A percentile compares a stretch with the other conserved stretches of the same genome.
phyloP scores from a whole-genome alignment of 495 filamentous ascomycete species.

The Aspergillus diversus region DNA sequence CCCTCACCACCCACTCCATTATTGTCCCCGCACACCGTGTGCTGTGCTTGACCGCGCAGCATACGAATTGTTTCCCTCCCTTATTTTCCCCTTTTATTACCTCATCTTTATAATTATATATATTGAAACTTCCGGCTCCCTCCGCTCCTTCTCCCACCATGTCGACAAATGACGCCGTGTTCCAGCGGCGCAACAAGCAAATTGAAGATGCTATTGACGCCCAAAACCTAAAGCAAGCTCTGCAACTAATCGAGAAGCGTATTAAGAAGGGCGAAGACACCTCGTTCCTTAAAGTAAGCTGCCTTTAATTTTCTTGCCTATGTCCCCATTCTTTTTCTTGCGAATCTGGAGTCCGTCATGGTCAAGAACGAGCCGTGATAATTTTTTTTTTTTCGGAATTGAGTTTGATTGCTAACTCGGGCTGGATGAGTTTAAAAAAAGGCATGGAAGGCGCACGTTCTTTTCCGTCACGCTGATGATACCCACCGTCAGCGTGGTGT shows the following conservation, averaged over 20 bases:
- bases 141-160: slow-evolving; percentile 26
- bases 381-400: too few relatives aligned
- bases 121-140: not conserved
- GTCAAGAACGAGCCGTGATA: too few relatives aligned
- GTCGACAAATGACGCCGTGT: slow-evolving; percentile 46
- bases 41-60: slow-evolving; percentile 37
- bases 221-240: slow-evolving; percentile 60
- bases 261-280: slow-evolving; percentile 63
- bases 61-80: slow-evolving; percentile 18
- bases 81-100: not conserved
- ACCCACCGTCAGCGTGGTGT: slow-evolving; percentile 46
- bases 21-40: slow-evolving; percentile 26
- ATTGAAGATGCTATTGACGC: slow-evolving; percentile 62
- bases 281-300: slow-evolving; percentile 41
- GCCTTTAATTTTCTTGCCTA: too few relatives aligned
- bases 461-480: slow-evolving; percentile 49
- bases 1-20: slow-evolving; percentile 23
- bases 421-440: slow-evolving; percentile 21
- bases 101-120: not conserved
- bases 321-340: too few relatives aligned
- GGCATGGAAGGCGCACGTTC: slow-evolving; percentile 58
- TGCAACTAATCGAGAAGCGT: slow-evolving; percentile 62
- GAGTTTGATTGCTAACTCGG: slow-evolving; percentile 23
- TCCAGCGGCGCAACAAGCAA: slow-evolving; percentile 59
- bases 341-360: too few relatives aligned